Conservation (phyloP, 257 asterid species). For the Solanum tarapatanum region DNA sequence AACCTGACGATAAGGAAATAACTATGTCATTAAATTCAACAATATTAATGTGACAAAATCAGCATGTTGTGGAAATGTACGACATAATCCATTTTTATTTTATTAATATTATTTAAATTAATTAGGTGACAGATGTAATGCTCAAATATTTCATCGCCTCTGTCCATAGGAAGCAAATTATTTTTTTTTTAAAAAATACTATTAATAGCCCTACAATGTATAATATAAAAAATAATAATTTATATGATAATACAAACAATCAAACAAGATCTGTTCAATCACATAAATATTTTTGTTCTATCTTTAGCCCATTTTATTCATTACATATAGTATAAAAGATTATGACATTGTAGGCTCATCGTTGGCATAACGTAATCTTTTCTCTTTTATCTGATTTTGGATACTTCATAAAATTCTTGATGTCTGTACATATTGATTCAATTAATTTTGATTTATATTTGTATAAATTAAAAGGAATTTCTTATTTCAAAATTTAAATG, state of each 20-base stretch:
- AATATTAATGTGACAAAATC: not conserved
- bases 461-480: fast-evolving
- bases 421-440: fast-evolving
- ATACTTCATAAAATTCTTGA: not conserved
- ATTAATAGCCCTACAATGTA: not conserved
- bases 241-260: not conserved
- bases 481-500: not conserved
- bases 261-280: not conserved
- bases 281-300: not conserved
- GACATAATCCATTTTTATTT: not conserved
- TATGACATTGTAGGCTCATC: not conserved
- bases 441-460: not conserved
- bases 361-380: not conserved
- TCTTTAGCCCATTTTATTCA: not conserved
- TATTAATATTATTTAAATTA: not conserved
- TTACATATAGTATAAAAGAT: not conserved
- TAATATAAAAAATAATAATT: not conserved
- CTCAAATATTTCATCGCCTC: not conserved
- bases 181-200: too few species aligned
- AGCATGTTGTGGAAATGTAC: not conserved
- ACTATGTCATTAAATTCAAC: not conserved
- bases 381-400: not conserved
- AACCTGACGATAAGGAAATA: not conserved
- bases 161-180: not conserved
- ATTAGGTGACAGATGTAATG: not conserved